These are phyloP conservation scores for Sanguinoderma infundibulare DNA, from an alignment of 1,284 basidiomycete species.

Conservation along the genomic window DNA sequence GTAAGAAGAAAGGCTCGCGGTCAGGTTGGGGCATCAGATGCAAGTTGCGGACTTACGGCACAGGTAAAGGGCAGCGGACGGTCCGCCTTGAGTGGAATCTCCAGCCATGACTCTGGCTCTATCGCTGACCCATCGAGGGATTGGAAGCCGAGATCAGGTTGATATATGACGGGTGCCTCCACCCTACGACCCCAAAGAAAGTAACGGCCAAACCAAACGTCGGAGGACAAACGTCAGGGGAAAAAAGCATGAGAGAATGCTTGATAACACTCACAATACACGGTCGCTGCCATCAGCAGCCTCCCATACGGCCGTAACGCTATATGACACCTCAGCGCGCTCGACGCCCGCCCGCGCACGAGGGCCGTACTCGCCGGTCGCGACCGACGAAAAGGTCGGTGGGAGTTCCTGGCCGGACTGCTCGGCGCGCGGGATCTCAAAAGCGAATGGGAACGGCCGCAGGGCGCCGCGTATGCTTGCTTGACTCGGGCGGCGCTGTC, in stretches of 20 bases:
- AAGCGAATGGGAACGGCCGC: constrained; percentile 58
- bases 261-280: constrained; percentile 49
- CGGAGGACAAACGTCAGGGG: background rate
- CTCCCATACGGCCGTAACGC: constrained; percentile 63
- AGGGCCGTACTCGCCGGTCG: constrained; percentile 28
- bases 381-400: constrained; percentile 51
- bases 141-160: constrained; percentile 62
- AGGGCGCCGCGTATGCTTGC: constrained; percentile 26
- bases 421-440: constrained; percentile 56
- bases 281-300: constrained; percentile 48
- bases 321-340: constrained; percentile 55
- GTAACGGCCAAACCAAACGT: constrained; percentile 1
- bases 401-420: constrained; percentile 63
- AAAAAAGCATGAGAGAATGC: background rate
- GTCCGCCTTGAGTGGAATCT: constrained; percentile 66
- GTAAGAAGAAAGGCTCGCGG: constrained; percentile 6
- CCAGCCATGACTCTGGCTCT: constrained; percentile 61
- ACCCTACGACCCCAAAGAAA: constrained; percentile 44
- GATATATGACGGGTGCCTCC: constrained; percentile 64
- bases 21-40: background rate
- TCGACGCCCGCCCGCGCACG: constrained; percentile 45
- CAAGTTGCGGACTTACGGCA: constrained; percentile 48
- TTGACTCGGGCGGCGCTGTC: constrained; percentile 32
- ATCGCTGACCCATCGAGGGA: constrained; percentile 53
- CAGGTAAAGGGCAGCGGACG: constrained; percentile 65